A percentile compares a stretch with the other conserved stretches of the same genome.
These are phyloP conservation scores for Chlorella sorokiniana DNA, from an alignment of 139 green algal species.

Conservation along the genomic window DNA sequence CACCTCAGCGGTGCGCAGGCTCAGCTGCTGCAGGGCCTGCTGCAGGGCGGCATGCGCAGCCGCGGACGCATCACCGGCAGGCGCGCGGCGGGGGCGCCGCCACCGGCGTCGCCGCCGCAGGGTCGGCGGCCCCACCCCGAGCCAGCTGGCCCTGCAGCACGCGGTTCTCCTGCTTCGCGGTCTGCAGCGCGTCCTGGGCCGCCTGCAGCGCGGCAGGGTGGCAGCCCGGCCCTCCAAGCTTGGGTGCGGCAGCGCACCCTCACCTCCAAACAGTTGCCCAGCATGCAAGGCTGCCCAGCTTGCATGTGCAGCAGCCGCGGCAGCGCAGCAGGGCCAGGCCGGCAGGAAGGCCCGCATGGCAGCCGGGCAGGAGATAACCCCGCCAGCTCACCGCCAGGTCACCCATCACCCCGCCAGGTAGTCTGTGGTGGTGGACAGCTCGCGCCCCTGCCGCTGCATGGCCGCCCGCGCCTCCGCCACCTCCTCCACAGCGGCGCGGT, in stretches of 20 bases:
- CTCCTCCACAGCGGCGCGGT: slow-evolving; percentile 10
- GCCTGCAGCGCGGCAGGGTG: neutral
- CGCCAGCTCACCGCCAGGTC: slow-evolving; percentile 39
- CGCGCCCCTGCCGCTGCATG: neutral
- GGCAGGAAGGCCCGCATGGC: neutral
- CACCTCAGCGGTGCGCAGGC: slow-evolving; percentile 18
- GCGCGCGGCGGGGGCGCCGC: neutral
- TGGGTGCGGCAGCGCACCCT: no score
- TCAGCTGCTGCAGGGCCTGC: slow-evolving; percentile 26
- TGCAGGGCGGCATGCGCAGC: slow-evolving; percentile 3
- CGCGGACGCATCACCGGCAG: neutral
- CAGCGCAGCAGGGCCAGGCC: neutral
- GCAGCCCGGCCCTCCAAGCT: neutral
- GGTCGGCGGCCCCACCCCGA: neutral
- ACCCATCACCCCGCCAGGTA: slow-evolving; percentile 35
- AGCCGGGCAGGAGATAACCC: neutral
- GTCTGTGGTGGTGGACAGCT: slow-evolving; percentile 32
- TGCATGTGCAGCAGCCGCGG: neutral
- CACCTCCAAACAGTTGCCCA: no score
- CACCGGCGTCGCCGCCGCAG: neutral
- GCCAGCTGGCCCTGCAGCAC: slow-evolving; percentile 18
- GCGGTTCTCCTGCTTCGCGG: neutral
- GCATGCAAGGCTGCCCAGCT: neutral
- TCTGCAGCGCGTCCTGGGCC: slow-evolving; percentile 16
- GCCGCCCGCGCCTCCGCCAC: slow-evolving; percentile 1